phyloP scores from a whole-genome alignment of 345 rosid genomes.

The Citrus medica region DNA sequence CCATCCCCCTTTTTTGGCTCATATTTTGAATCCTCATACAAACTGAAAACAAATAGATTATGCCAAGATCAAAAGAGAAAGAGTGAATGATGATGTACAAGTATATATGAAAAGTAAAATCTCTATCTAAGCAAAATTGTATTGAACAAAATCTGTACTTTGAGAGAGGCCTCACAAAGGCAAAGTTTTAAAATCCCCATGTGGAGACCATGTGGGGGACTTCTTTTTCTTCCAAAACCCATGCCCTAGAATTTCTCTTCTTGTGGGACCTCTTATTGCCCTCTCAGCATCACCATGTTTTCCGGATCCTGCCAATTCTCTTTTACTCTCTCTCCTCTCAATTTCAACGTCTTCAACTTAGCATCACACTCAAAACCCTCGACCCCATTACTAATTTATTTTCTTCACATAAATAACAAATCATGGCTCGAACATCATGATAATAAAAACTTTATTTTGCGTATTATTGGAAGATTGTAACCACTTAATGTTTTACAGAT shows the following conservation, averaged over 20 bases:
- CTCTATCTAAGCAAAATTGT: not conserved
- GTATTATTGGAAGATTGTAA: not conserved
- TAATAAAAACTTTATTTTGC: not conserved
- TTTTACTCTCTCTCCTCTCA: not conserved
- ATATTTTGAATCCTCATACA: too few species aligned
- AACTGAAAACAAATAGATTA: not conserved
- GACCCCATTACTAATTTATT: not conserved
- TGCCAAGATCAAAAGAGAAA: not conserved
- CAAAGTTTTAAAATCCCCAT: slow-evolving; percentile 33
- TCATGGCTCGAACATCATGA: not conserved
- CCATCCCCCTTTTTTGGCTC: not conserved
- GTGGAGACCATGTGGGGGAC: slow-evolving; percentile 55
- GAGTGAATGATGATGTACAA: not conserved
- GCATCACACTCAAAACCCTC: not conserved
- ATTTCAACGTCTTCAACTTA: slow-evolving; percentile 17
- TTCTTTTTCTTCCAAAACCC: slow-evolving; percentile 16
- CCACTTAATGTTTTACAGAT: not conserved
- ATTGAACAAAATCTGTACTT: slow-evolving; percentile 8
- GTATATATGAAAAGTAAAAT: not conserved
- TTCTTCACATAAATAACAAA: not conserved
- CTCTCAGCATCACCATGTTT: slow-evolving; percentile 46
- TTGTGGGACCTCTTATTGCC: slow-evolving; percentile 21
- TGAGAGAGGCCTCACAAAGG: slow-evolving; percentile 4
- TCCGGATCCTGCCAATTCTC: slow-evolving; percentile 59
- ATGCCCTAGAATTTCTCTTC: slow-evolving; percentile 32